Evolutionary conservation across 352 stramenopile genomes (phyloP).

Genomic region (Pythium pectinolyticum): DNA sequence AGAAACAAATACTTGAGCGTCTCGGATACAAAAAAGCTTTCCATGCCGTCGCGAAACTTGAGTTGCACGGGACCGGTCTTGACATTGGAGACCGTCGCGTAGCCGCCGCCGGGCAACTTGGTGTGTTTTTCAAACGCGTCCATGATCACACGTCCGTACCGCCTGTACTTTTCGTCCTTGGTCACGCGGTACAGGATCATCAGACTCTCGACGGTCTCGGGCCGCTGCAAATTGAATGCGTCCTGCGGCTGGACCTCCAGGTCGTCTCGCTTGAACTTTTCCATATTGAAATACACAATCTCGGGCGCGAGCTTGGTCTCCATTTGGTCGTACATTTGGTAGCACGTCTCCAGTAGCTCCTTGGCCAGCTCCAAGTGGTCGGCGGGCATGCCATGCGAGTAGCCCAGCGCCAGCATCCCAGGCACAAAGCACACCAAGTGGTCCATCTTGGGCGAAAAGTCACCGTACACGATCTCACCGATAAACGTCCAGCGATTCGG

Average conservation of each 20-base stretch:
- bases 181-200: constrained; percentile 92
- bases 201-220: constrained; percentile 91
- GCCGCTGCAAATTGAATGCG: constrained; percentile 84
- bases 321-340: constrained; percentile 86
- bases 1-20: constrained; percentile 95
- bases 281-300: constrained; percentile 76
- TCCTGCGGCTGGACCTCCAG: constrained; percentile 59
- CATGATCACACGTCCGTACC: constrained; percentile 87
- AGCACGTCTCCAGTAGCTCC: constrained; percentile 80
- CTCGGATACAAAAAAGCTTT: constrained; percentile 92
- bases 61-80: constrained; percentile 39
- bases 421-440: constrained; percentile 92
- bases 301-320: constrained; percentile 85
- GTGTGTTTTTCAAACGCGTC: constrained; percentile 82
- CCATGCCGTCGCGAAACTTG: constrained; percentile 77
- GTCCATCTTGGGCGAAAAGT: constrained; percentile 77
- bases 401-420: constrained; percentile 83
- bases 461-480: constrained; percentile 56
- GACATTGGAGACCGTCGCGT: constrained; percentile 64
- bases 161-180: constrained; percentile 84
- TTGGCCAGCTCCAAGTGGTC: constrained; percentile 75
- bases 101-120: constrained; percentile 57
- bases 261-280: constrained; percentile 45
- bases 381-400: constrained; percentile 63
- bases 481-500: constrained; percentile 67